Evolutionary conservation across 202 grass and related monocot genomes (phyloP), one percentile per base, ranked within the genome.

Genomic region (Schoenoplectus tabernaemontani): DNA sequence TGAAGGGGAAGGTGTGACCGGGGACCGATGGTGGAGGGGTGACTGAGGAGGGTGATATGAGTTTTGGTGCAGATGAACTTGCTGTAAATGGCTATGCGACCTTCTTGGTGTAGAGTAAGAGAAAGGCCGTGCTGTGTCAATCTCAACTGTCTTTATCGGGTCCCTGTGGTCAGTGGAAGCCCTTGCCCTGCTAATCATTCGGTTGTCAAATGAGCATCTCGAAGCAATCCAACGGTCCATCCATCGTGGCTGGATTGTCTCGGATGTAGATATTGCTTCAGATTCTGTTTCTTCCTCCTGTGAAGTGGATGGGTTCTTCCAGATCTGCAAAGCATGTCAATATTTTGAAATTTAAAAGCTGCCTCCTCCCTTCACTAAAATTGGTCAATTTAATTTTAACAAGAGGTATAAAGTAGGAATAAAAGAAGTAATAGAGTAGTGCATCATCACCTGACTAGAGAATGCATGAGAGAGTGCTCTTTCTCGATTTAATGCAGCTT

Each of bases 141-240:
- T 89, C 88, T 99, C 96, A 50, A 99, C 48, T 22, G 92, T 95
- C 86, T 99, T 99, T 24, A 95, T 82, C 0, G 78, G 91, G 53
- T 93, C 93, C 2, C 83, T 86, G 56, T 91, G 87, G 26, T 91
- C 91, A 43, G 81, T 77, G 16, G 94, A 97, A 50, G 86, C 78
- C 65, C 91, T 84, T 11, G 82, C 86, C 11, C 73, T 9, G 88
- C 59, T 88, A 85, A 87, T 86, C 48, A 86, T 57, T 79, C 28
- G 86, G n/a, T 90, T 91, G 78, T 97, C 94, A 63, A 97, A 93
- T 1, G 91, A 93, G 20, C 84, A 83, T 59, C 94, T 92, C 4
- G 94, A 97, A 37, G 94, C 89, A 54, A 92, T 97, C 89, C 87
- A 97, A 6, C 91, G 83, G 54, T 97, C 91, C 80, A 85, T 88